Evolutionary conservation across 2,329 filamentous ascomycete genomes (phyloP), one percentile per base, ranked within the genome.

Genomic region (Fusarium sp.): DNA sequence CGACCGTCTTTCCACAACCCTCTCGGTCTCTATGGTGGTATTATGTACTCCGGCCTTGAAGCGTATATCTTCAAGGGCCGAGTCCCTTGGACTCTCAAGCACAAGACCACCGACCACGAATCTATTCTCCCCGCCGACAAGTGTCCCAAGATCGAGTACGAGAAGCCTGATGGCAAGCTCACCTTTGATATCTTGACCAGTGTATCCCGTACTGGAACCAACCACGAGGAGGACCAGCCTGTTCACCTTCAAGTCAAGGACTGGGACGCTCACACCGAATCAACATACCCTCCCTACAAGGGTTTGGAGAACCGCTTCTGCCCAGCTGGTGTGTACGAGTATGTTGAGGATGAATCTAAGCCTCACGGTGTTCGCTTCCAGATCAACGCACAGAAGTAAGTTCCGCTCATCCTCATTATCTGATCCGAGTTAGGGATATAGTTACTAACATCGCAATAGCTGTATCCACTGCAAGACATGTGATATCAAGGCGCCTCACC

Each of bases 391-490:
- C 95, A 98, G 81, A 98, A 98, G 94, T 97, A 86, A 89, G 93
- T 90, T 5, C 38, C 22, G 16, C 25, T n/a, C 40, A 18, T 34
- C 22, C 38, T 51, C 12, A 24, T 8, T 6, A 27, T 52, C 49
- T 9, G 7, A 18, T 22, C 12, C 46, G 16, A 42, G 27, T 11
- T n/a, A 29, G 58, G 20, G 44, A 42, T 12, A 10, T 38, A 30
- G 51, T 66, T 43, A 45, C 68, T 73, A 45, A 71, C 60, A 50
- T 22, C 29, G 10, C 5, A 43, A 43, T 74, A 97, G 95, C 83
- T 99, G 96, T 80, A 97, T 99, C 72, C 96, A 99, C 83, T 99
- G 96, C 87, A 99, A 99, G 88, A 99, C 96, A 16, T 99, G 96
- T 80, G 96, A 99, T 81, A 99, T 99, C 84, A 99, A 99, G 84